phyloP scores from a whole-genome alignment of 2,329 filamentous ascomycete genomes.

The Ophiocordyceps camponoti-saundersi region DNA sequence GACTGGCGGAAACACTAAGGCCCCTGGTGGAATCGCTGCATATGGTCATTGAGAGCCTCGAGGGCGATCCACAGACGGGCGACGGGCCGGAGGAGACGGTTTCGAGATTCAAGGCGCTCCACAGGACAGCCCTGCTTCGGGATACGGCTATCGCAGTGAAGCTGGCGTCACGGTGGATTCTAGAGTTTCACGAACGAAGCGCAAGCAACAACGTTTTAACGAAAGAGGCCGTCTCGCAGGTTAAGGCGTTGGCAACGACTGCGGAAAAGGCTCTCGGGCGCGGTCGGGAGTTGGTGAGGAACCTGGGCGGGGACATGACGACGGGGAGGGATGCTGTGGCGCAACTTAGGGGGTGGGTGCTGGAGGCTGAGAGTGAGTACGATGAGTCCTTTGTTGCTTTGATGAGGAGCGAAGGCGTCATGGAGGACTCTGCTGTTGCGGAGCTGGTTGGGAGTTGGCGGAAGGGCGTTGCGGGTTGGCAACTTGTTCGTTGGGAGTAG shows the following conservation, averaged over 20 bases:
- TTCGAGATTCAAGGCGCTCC: constrained; percentile 15
- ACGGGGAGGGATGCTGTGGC: constrained; percentile 10
- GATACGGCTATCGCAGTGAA: constrained; percentile 19
- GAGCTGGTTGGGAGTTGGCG: constrained; percentile 17
- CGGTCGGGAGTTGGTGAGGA: constrained; percentile 12
- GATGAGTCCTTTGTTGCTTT: not conserved
- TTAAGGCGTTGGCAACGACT: constrained; percentile 15
- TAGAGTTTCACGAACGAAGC: constrained; percentile 18
- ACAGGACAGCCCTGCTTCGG: constrained; percentile 18
- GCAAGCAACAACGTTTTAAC: constrained; percentile 17
- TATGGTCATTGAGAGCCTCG: constrained; percentile 11
- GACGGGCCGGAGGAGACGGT: constrained; percentile 6
- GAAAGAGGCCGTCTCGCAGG: constrained; percentile 16
- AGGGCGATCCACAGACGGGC: constrained; percentile 1
- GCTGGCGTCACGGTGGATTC: constrained; percentile 15
- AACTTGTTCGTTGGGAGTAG: constrained; percentile 15
- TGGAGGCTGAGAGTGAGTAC: constrained; percentile 7
- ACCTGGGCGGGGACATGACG: constrained; percentile 13
- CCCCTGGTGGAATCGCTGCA: constrained; percentile 11
- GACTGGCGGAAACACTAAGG: constrained; percentile 8
- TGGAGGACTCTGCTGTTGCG: constrained; percentile 9
- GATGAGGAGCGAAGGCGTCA: constrained; percentile 6
- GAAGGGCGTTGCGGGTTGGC: constrained; percentile 17
- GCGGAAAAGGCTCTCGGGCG: constrained; percentile 15
- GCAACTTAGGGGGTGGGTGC: constrained; percentile 11